Base-by-base conservation (phyloP, 768 basidiomycete genomes). In the Terana coerulea region DNA sequence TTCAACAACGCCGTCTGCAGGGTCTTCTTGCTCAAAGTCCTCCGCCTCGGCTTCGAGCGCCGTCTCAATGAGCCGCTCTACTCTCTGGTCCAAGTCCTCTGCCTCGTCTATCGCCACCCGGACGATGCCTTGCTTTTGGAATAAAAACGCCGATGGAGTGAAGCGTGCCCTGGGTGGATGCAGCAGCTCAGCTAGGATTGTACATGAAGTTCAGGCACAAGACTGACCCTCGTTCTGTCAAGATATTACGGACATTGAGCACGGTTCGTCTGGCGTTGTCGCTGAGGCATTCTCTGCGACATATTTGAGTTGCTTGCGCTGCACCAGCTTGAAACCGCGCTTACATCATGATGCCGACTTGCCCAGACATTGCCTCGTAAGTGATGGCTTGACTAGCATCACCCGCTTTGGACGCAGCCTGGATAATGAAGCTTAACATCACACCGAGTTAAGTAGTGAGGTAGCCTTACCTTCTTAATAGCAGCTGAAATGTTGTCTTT, bases 401-500 rank as follows among this genome's bases (percentile, higher is more conserved):
- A 30, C n/a, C 22, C 30, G 30, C 76, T 47, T 75, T 79, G 43
- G 65, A 69, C n/a, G 70, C 68, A 9, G 75, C 78, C 77, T 83
- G 55, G 15, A 46, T 22, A 26, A n/a, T 5, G 25, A 24, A 37
- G 11, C 12, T 1, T 37, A n/a, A 49, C 17, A 5, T 6, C 10
- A 14, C 10, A n/a, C 9, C 25, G 9, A 30, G 7, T 10, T 12
- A 26, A 24, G 36, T 34, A 33, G 14, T 22, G 40, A 19, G 21
- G 12, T 37, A 33, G 1, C 52, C 63, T 21, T 57, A 81, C 86
- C 69, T 74, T 79, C 37, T 73, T 75, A 41, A 87, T 66, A 0
- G 84, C 79, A 24, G 73, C 80, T 52, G 81, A 81, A 5, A 88
- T 78, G 64, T 85, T 87, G 39, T 84, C 82, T 57, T 77, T 86